A percentile compares a stretch with the other conserved stretches of the same genome.
Conservation (phyloP, 805 yeast genomes). For the Lipomyces starkeyi region DNA sequence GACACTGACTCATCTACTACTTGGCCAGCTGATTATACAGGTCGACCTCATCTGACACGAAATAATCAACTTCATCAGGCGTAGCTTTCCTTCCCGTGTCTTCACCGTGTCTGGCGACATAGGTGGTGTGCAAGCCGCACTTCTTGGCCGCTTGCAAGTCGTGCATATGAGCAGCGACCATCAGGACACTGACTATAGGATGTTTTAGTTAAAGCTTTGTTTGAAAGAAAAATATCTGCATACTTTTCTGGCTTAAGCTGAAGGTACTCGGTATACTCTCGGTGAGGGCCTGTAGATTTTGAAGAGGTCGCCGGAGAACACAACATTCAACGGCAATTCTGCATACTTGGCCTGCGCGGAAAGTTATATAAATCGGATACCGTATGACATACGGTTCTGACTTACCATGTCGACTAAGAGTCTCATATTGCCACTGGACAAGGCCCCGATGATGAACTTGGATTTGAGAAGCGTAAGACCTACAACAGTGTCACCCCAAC, state of each 20-base stretch:
- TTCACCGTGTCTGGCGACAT: slow-evolving; percentile 28
- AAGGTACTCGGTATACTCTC: slow-evolving; percentile 27
- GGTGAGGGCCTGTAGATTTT: slow-evolving; percentile 35
- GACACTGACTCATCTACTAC: too few species aligned
- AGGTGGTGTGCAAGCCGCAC: slow-evolving; percentile 31
- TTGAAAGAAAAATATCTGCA: neutral
- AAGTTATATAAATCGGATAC: neutral
- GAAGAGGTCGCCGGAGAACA: slow-evolving; percentile 34
- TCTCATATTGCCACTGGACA: slow-evolving; percentile 35
- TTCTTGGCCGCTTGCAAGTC: slow-evolving; percentile 31
- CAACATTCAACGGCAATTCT: slow-evolving; percentile 32
- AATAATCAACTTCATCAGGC: slow-evolving; percentile 27
- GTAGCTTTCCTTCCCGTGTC: slow-evolving; percentile 20
- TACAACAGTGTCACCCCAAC: slow-evolving; percentile 34
- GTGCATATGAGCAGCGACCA: slow-evolving; percentile 37
- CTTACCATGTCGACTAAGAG: slow-evolving; percentile 34
- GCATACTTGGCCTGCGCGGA: slow-evolving; percentile 35
- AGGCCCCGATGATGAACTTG: slow-evolving; percentile 27
- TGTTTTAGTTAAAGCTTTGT: neutral
- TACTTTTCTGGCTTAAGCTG: slow-evolving; percentile 33
- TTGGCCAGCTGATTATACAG: slow-evolving; percentile 21
- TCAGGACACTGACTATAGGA: slow-evolving; percentile 16
- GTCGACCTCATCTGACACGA: slow-evolving; percentile 18
- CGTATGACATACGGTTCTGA: neutral
- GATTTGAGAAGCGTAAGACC: slow-evolving; percentile 29